These are phyloP conservation scores for Metarhizium rileyi DNA, from an alignment of 2,329 filamentous ascomycete genomes.

Conservation along the genomic window DNA sequence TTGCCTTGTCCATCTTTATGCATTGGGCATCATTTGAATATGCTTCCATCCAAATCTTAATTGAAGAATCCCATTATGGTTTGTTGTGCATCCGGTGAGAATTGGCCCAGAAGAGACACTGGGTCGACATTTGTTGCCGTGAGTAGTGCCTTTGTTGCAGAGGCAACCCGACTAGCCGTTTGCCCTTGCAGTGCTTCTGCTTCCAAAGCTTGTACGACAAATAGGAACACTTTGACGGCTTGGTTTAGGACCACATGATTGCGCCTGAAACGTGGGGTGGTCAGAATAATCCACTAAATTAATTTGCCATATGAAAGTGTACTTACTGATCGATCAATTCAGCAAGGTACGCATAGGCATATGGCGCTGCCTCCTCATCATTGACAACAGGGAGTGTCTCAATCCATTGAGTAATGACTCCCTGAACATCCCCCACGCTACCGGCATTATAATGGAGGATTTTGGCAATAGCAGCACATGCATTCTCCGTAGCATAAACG, in stretches of 20 bases:
- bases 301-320: not conserved
- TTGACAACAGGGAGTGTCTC: constrained; percentile 85
- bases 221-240: constrained; percentile 72
- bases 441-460: constrained; percentile 81
- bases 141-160: constrained; percentile 69
- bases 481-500: constrained; percentile 95
- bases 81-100: constrained; percentile 72
- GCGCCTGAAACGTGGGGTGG: constrained; percentile 46
- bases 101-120: constrained; percentile 61
- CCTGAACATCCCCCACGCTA: constrained; percentile 66
- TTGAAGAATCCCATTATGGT: constrained; percentile 71
- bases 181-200: constrained; percentile 82
- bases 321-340: constrained; percentile 92
- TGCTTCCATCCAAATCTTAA: constrained; percentile 25
- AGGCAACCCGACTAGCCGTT: constrained; percentile 66
- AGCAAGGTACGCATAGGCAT: constrained; percentile 85
- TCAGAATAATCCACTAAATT: not conserved
- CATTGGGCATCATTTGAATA: not conserved
- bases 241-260: constrained; percentile 72
- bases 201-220: constrained; percentile 81
- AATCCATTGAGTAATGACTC: constrained; percentile 76
- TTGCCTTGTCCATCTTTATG: not conserved
- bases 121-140: constrained; percentile 65
- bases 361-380: constrained; percentile 94
- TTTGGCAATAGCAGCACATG: constrained; percentile 92